Evolutionary conservation across 2,329 filamentous ascomycete species (phyloP), one percentile per base, ranked within the genome.

Genomic region (Cordyceps cicadae): DNA sequence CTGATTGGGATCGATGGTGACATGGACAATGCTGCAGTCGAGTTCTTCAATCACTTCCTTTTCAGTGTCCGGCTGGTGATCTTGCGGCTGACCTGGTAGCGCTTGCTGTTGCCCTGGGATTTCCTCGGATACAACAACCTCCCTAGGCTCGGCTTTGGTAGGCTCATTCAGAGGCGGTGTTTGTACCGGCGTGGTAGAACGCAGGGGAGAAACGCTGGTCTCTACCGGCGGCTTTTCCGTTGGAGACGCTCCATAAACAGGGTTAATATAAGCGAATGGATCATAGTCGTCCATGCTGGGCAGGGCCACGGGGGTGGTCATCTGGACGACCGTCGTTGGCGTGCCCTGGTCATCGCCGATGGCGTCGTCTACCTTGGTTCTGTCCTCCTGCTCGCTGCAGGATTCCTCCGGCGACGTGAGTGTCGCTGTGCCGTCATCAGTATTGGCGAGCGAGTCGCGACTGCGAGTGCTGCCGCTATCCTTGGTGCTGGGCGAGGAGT

Each of bases 21-120:
- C 76, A 7, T 78, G 76, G 62, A 77, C 74, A 50, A 84, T 77
- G 59, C 70, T 76, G 37, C 72, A 72, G 24, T 72, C 70, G 7
- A 54, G n/a, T 46, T 66, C 63, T 66, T 67, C 0, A 63, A 64
- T n/a, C 66, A 57, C 54, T 21, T 57, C 54, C 45, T 57, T 57
- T 34, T 57, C 54, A 17, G 54, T 41, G 19, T 52, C 21, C 2
- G 32, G 19, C 5, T 34, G 32, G 24, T 39, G 46, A 7, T 59
- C 8, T 21, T 19, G 55, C 6, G 3, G 32, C 14, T 21, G 17
- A 6, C 12, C 19, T 19, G 5, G 29, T 29, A 29, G 15, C 19
- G 43, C 15, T 12, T 43, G n/a, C 17, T 12, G 17, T 41, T 55
- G 37, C 1, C 11, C 14, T 9, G 29, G 29, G n/a, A n/a, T n/a